Evolutionary conservation across 208 protist genomes (phyloP).

Genomic region (Trypanosoma vivax): DNA sequence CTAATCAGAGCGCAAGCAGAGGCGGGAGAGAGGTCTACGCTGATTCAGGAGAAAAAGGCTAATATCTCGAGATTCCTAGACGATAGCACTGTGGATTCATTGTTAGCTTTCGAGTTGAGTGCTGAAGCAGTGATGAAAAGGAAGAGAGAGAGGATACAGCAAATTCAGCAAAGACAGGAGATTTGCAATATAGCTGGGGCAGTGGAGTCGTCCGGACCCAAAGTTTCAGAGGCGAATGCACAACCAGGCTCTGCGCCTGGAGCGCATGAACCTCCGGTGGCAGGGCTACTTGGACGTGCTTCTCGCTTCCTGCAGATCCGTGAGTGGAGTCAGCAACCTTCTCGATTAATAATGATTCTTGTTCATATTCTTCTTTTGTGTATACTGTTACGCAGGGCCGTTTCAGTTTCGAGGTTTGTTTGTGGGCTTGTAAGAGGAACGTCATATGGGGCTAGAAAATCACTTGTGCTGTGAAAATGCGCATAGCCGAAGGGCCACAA

Average conservation of each 20-base stretch:
- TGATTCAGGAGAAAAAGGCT: not conserved
- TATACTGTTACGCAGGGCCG: not conserved
- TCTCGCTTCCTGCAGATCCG: not conserved
- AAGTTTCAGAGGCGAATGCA: too few relatives aligned
- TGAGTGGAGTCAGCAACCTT: slow-evolving; percentile 7
- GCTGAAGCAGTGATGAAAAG: not conserved
- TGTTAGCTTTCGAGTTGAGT: slow-evolving; percentile 12
- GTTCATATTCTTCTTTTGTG: slow-evolving; percentile 11
- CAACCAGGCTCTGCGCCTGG: too few relatives aligned
- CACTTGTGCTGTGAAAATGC: slow-evolving; percentile 11
- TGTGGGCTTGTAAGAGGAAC: not conserved
- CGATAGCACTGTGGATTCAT: slow-evolving; percentile 10
- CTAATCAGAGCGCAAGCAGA: slow-evolving; percentile 12
- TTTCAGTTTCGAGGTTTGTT: not conserved
- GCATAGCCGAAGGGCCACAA: too few relatives aligned
- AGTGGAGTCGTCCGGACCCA: too few relatives aligned
- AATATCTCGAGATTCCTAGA: slow-evolving; percentile 5
- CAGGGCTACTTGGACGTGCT: not conserved
- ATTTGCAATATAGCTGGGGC: not conserved
- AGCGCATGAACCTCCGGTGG: too few relatives aligned
- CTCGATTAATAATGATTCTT: slow-evolving; percentile 4
- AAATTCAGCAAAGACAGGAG: slow-evolving; percentile 4
- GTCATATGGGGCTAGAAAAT: slow-evolving; percentile 5
- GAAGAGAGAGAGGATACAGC: slow-evolving; percentile 15
- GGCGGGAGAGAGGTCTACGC: not conserved